Evolutionary conservation across 73 alveolate genomes (phyloP), one percentile per base, ranked within the genome.

Genomic region (Stentor coeruleus): DNA sequence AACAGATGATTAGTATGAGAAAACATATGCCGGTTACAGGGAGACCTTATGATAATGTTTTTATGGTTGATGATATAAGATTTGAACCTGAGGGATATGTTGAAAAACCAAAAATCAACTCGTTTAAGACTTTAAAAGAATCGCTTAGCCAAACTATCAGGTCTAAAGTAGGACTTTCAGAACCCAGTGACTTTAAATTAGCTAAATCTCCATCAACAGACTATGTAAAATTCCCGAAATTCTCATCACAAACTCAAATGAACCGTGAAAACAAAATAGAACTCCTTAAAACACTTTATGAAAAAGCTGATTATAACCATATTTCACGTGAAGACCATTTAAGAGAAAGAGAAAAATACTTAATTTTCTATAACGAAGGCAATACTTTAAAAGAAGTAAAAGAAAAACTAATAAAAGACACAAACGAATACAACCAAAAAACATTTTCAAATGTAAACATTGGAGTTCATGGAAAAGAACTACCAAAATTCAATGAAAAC

Each of bases 381-480:
- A 28, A 28, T 11, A 60, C 80, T 14, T 60, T 14, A 6, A 60
- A 3, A 38, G 33, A 6, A 39, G 49, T 77, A 15, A 3, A 3
- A 77, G 37, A 35, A 3, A 3, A 39, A 41, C 38, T 11, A 41
- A 35, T 4, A 6, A 3, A 39, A 59, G 33, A 81, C 0, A 39
- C n/a, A 0, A 38, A 38, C 74, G 28, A 26, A 20, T 31, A 81
- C n/a, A 55, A 59, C 38, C 28, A 28, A 59, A 26, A 58, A 58
- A 81, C 81, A 4, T 81, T 81, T 35, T 81, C 72, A 59, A 59
- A 59, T 1, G 72, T 59, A 0, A 26, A 39, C 28, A 59, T 59
- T 0, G 87, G 87, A n/a, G 59, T 81, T 15, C 87, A 81, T 59
- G 87, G 87, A 20, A 59, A 81, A 81, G 87, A 81, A 38, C 87